Evolutionary conservation across 768 basidiomycete species (phyloP), one percentile per base, ranked within the genome.

Genomic region (Cystofilobasidium capitatum): DNA sequence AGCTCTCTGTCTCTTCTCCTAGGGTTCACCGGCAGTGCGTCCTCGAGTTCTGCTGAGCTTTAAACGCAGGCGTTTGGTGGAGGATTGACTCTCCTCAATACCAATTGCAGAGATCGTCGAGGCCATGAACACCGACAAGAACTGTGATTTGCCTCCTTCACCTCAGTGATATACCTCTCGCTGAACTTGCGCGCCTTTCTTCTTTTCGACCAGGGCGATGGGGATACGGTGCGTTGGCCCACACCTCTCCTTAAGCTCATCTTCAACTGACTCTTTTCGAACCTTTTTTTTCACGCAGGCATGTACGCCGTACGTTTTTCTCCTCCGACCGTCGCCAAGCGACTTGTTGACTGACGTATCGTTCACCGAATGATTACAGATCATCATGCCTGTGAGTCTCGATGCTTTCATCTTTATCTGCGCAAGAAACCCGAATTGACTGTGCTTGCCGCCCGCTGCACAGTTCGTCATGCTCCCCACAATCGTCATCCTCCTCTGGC

Each of bases 11-110:
- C 22, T 49, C 47, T n/a, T n/a, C n/a, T n/a, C n/a, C n/a, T n/a
- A n/a, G n/a, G n/a, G 22, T 55, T 66, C 37, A 58, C 65, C 4
- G 45, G 75, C 72, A 14, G n/a, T n/a, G n/a, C n/a, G n/a, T n/a
- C n/a, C n/a, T n/a, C n/a, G n/a, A 77, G 77, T 47, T 72, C 77
- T 31, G 74, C 73, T 26, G 73, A 74, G 3, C 71, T 78, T 5
- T 72, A 77, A 64, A 77, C 73, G 71, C 71, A 77, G 49, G 76
- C 74, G 10, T 55, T 76, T 26, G 73, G 72, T 31, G 70, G 71
- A 39, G 75, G 72, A 44, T 49, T 73, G 33, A 74, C 69, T 62
- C 72, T 72, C 42, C 29, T 22, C 29, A 74, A 74, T 59, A 65
- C 75, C 55, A 72, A 74, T 1, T 73, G 75, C n/a, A 62, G n/a